Base-by-base conservation (phyloP, 2,329 filamentous ascomycete species). In the Xylariales sp. region DNA sequence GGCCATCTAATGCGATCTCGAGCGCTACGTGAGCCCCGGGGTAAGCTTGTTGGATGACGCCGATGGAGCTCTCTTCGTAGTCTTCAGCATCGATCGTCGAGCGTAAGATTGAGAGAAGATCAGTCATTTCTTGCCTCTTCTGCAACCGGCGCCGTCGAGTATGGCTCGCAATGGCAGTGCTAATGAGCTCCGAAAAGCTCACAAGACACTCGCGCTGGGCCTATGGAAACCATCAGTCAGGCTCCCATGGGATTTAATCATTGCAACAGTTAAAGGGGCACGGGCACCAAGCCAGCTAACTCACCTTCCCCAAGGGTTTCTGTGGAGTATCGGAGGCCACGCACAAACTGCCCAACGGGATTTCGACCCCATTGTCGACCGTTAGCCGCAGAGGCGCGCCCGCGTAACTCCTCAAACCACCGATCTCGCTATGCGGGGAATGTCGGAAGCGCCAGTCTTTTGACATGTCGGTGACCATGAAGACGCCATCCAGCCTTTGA, bases 401-500 rank as follows among this genome's bases (percentile, higher is more conserved):
- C 12, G 65, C 65, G 36, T 65, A 68, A 54, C 61, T 65, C 28
- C 34, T 68, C 46, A 68, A 28, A 3, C 65, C 61, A 41, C 55
- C 61, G 4, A 61, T 48, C 61, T 65, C 55, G 30, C 62, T 59
- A 53, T 56, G 65, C 30, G 65, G 65, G 1, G 65, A 68, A 45
- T 61, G 30, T 16, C 45, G 53, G 28, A 68, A 68, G n/a, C 65
- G 65, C 65, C 65, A 68, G 55, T 68, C 65, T 23, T 61, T 56
- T 4, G 61, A 60, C 65, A 65, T 68, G n/a, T 68, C 65, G 10
- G 59, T 53, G 4, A 68, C 53, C 62, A 68, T 68, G 65, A 68
- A 65, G 5, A 68, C 62, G 16, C 18, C 41, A 23, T 55, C 56
- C 3, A 60, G 28, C 10, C 14, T 39, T 43, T 68, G 65, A 32